Evolutionary conservation across 2,329 filamentous ascomycete genomes (phyloP), one percentile per base, ranked within the genome.

Genomic region (Hirsutella thompsonii): DNA sequence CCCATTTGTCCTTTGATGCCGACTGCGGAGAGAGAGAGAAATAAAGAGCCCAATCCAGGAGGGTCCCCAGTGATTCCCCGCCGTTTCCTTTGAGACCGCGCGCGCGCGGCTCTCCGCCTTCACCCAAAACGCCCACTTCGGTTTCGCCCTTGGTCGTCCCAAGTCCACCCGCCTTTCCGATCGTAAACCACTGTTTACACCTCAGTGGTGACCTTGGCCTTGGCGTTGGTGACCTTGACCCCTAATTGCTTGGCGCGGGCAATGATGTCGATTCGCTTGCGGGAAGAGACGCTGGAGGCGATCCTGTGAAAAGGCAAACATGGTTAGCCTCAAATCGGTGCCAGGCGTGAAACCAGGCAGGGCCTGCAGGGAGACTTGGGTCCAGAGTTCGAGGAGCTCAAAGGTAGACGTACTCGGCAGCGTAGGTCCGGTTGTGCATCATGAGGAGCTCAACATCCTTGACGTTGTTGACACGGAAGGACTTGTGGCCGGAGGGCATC

Each of bases 341-440:
- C 11, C 23, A 6, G 23, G 23, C 23, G 23, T n/a, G n/a, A n/a
- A n/a, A n/a, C n/a, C n/a, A n/a, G n/a, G n/a, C n/a, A n/a, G n/a
- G n/a, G n/a, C n/a, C n/a, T n/a, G n/a, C n/a, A n/a, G n/a, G n/a
- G n/a, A n/a, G n/a, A n/a, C n/a, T n/a, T n/a, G n/a, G n/a, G n/a
- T n/a, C n/a, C n/a, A n/a, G n/a, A n/a, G n/a, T n/a, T n/a, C 6
- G 34, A 42, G 32, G 13, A n/a, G 20, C n/a, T n/a, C n/a, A 28
- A 13, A 16, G 14, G 4, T 34, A 18, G 44, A 79, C 87, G 59
- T 88, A 95, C 89, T 98, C 92, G 66, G 92, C 92, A 66, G 92
- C 92, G 73, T 86, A 95, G 70, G 88, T 94, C 68, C 83, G 83
- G 86, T 96, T 96, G 84, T 98, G 92, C 92, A 98, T 98, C 60